These are phyloP conservation scores for Phytopythium delawarense DNA, from an alignment of 352 stramenopile genomes.

Conservation along the genomic window DNA sequence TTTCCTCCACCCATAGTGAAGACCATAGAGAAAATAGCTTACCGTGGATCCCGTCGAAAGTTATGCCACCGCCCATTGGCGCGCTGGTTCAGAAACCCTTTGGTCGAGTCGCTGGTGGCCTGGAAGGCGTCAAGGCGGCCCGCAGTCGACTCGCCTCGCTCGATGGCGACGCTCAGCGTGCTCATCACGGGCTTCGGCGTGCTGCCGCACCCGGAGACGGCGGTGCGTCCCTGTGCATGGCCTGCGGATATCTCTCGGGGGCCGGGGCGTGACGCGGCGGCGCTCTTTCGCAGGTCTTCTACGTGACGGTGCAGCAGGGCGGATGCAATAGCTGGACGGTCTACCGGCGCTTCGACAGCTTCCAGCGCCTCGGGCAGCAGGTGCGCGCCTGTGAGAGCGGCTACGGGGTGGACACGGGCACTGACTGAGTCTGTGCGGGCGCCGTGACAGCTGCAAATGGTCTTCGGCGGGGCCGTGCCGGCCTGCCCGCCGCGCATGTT, in stretches of 20 bases:
- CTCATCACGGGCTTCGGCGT: conserved; percentile 73
- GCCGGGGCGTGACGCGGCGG: neutral
- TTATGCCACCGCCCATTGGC: neutral
- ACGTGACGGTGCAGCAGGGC: conserved; percentile 71
- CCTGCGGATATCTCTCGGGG: neutral
- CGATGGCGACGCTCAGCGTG: conserved; percentile 68
- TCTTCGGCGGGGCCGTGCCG: conserved; percentile 62
- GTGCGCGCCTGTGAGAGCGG: conserved; percentile 13
- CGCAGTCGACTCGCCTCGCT: too few species aligned
- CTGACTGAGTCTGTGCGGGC: neutral
- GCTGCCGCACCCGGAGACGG: conserved; percentile 39
- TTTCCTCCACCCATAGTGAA: neutral
- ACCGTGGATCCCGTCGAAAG: neutral
- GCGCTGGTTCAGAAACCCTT: conserved; percentile 10
- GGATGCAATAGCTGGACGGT: conserved; percentile 64
- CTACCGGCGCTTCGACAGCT: conserved; percentile 70
- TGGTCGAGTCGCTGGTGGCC: conserved; percentile 8
- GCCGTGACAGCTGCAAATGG: conserved; percentile 42
- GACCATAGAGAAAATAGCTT: neutral
- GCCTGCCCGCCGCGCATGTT: conserved; percentile 49
- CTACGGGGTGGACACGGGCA: too few species aligned
- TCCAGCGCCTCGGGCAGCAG: conserved; percentile 70
- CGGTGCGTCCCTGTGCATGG: conserved; percentile 25
- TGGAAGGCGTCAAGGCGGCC: neutral
- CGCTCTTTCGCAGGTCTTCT: conserved; percentile 44